Base-by-base conservation (phyloP, 2,329 filamentous ascomycete species). In the Aaosphaeria pasadenensis region DNA sequence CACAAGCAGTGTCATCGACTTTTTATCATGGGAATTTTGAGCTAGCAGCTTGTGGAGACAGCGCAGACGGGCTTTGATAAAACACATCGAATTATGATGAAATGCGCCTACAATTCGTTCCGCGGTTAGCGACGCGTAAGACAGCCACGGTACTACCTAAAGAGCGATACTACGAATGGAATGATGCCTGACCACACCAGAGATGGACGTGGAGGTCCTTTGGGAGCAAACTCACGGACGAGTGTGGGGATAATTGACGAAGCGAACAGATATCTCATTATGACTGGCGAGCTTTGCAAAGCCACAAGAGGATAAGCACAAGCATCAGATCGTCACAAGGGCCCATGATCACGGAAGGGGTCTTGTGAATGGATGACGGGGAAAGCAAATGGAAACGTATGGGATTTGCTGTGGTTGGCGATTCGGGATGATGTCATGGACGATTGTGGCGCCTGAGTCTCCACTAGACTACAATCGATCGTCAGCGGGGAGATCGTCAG, bases 41-140 rank as follows among this genome's bases (percentile, higher is more conserved):
- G 32, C 9, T 29, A 40, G 33, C 33, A 36, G 33, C 33, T 9
- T n/a, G 43, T 7, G 11, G 9, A 11, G 17, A n/a, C 41, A 9
- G 7, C 41, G 6, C 33, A 40, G 29, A 11, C 32, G 44, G 30
- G 36, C 7, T 46, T 32, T 24, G 17, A 24, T 24, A 24, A 24
- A 24, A 30, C 38, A 24, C 30, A 29, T 42, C 45, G 30, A 31
- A 44, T 30, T n/a, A 48, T 48, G 46, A 48, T 48, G 42, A 44
- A 44, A 44, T 44, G 17, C 2, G n/a, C n/a, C 42, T 13, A 13
- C 42, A 44, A 24, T 44, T 29, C 4, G 9, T 11, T 9, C 33
- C 9, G 33, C 17, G 17, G 17, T 24, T 36, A 36, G 9, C 33
- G 33, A 44, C 30, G 28, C 42, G 42, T 44, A 33, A 44, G 42